Evolutionary conservation across 2,329 filamentous ascomycete genomes (phyloP).

Genomic region (Byssoonygena ceratinophila): DNA sequence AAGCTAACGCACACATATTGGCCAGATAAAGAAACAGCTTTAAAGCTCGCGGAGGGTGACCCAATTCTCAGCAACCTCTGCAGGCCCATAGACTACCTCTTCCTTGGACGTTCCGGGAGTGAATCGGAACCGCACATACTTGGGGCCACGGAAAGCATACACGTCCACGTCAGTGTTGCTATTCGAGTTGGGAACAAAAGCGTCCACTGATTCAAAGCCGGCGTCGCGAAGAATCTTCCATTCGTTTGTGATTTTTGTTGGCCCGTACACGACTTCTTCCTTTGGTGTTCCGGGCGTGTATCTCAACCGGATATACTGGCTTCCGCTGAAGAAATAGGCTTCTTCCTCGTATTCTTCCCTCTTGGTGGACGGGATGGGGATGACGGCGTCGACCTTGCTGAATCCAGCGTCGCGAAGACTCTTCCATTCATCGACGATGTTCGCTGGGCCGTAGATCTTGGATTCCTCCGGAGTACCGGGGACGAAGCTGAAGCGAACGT

Average conservation of each 20-base stretch:
- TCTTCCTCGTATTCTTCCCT: slow-evolving; percentile 1
- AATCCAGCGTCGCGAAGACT: slow-evolving; percentile 5
- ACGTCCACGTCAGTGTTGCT: slow-evolving; percentile 5
- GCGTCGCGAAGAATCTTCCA: slow-evolving; percentile 8
- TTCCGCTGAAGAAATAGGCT: slow-evolving; percentile 9
- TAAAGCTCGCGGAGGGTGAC: slow-evolving; percentile 8
- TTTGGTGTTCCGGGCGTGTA: slow-evolving; percentile 5
- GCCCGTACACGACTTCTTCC: slow-evolving; percentile 5
- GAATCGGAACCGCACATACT: slow-evolving; percentile 6
- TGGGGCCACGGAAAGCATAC: slow-evolving; percentile 5
- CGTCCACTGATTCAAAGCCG: slow-evolving; percentile 5
- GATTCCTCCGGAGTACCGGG: background rate
- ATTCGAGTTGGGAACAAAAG: slow-evolving; percentile 3
- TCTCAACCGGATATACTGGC: background rate
- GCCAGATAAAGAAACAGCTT: no score
- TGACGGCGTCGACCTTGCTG: slow-evolving; percentile 7
- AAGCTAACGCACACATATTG: no score
- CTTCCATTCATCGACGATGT: slow-evolving; percentile 7
- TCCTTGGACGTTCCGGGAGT: slow-evolving; percentile 6
- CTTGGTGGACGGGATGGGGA: slow-evolving; percentile 9
- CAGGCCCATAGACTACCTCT: slow-evolving; percentile 1
- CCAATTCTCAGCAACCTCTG: slow-evolving; percentile 4
- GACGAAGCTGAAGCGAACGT: slow-evolving; percentile 4
- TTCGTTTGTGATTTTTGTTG: background rate
- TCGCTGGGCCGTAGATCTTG: slow-evolving; percentile 6